Conservation (phyloP, 1,139 yeast genomes). For the Saccharomycopsis crataegensis region DNA sequence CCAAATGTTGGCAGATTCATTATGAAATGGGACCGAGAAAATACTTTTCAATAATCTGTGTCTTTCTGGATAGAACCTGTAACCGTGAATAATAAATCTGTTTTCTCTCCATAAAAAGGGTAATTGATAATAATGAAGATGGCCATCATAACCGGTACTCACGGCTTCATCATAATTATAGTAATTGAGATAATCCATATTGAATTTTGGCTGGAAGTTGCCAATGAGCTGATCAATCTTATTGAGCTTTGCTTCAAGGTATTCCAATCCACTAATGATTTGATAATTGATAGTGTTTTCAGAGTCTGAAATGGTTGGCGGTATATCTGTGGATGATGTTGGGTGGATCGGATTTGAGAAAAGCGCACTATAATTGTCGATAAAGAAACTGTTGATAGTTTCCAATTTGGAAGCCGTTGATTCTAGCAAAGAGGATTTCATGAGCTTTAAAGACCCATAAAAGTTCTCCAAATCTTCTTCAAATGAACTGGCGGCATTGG, state of each 20-base stretch:
- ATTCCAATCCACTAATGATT: conserved; percentile 46
- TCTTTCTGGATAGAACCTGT: conserved; percentile 48
- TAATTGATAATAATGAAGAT: conserved; percentile 76
- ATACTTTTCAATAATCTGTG: conserved; percentile 5
- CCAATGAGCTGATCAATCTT: conserved; percentile 44
- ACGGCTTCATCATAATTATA: conserved; percentile 41
- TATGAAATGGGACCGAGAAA: conserved; percentile 52
- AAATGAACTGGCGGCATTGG: background rate
- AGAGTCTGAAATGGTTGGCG: conserved; percentile 20
- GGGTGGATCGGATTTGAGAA: conserved; percentile 1
- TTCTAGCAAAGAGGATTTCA: conserved; percentile 12
- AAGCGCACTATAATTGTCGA: conserved; percentile 13
- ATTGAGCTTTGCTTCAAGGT: conserved; percentile 47
- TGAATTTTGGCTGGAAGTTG: conserved; percentile 30
- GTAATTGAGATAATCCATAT: conserved; percentile 46
- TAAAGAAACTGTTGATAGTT: conserved; percentile 10
- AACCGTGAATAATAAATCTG: conserved; percentile 75
- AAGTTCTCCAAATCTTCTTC: conserved; percentile 10
- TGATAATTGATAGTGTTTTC: conserved; percentile 28
- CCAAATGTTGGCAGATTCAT: conserved; percentile 93
- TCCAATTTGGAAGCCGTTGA: conserved; percentile 16
- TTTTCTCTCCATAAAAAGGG: conserved; percentile 95
- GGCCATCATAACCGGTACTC: conserved; percentile 45
- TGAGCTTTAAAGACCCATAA: conserved; percentile 14
- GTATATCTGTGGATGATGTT: background rate